These are phyloP conservation scores for Magnolia changhungtana DNA, from an alignment of 164 flowering plant species.

Conservation along the genomic window DNA sequence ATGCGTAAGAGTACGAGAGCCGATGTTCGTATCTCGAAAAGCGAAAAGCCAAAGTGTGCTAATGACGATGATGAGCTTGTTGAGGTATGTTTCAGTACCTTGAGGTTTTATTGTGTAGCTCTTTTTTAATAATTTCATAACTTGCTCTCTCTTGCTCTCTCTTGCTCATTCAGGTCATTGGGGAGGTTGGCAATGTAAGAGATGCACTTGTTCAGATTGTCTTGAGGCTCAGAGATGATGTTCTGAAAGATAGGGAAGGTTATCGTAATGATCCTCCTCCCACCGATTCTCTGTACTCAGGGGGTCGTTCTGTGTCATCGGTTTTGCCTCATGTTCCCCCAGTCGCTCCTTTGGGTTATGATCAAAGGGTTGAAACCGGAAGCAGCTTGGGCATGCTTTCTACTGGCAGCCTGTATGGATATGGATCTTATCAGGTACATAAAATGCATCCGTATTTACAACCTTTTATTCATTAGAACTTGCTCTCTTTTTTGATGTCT, in stretches of 20 bases:
- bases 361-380: slow-evolving; percentile 54
- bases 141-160: not conserved
- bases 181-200: slow-evolving; percentile 69
- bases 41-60: slow-evolving; percentile 62
- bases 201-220: slow-evolving; percentile 93
- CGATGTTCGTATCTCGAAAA: slow-evolving; percentile 81
- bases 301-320: slow-evolving; percentile 48
- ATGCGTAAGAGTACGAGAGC: slow-evolving; percentile 83
- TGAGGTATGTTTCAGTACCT: slow-evolving; percentile 48
- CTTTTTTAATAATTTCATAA: not conserved
- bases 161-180: slow-evolving; percentile 45
- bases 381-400: slow-evolving; percentile 45
- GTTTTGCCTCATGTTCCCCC: slow-evolving; percentile 48
- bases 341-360: slow-evolving; percentile 55
- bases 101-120: not conserved
- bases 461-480: not conserved
- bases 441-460: not conserved
- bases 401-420: slow-evolving; percentile 62
- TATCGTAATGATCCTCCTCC: not conserved
- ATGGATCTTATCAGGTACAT: slow-evolving; percentile 73
- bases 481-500: not conserved
- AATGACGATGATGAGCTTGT: slow-evolving; percentile 65
- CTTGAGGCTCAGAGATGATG: slow-evolving; percentile 84
- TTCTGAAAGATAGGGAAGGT: slow-evolving; percentile 58
- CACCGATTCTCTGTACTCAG: slow-evolving; percentile 36